Evolutionary conservation across 2,329 filamentous ascomycete species (phyloP).

Genomic region (Blumeria hordei): DNA sequence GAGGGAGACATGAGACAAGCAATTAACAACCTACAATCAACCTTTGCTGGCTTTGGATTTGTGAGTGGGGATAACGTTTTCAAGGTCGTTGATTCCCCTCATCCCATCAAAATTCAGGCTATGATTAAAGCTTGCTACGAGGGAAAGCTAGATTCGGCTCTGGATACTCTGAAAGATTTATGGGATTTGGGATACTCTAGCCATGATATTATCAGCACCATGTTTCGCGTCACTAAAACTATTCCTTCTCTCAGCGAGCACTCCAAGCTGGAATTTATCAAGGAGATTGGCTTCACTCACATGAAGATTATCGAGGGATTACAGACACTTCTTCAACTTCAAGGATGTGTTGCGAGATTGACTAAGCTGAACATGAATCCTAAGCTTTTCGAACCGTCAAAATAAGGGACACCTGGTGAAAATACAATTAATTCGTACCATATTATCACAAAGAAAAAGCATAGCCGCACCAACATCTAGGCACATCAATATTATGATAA

Average conservation of each 20-base stretch:
- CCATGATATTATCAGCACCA: constrained; percentile 95
- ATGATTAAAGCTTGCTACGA: constrained; percentile 97
- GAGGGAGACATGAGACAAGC: constrained; percentile 98
- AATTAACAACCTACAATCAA: constrained; percentile 95
- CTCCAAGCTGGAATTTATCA: constrained; percentile 89
- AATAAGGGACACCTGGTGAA: constrained; percentile 5
- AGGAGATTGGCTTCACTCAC: constrained; percentile 95
- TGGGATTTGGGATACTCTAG: constrained; percentile 95
- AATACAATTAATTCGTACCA: background rate
- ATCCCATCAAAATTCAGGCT: constrained; percentile 93
- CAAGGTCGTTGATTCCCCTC: constrained; percentile 86
- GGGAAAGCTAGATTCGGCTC: constrained; percentile 64
- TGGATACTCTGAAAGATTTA: constrained; percentile 69
- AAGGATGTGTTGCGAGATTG: constrained; percentile 72
- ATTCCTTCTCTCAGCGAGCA: constrained; percentile 82
- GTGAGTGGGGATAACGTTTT: constrained; percentile 97
- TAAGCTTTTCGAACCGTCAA: constrained; percentile 36
- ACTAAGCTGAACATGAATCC: constrained; percentile 96
- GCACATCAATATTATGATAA: background rate
- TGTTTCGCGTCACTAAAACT: constrained; percentile 96
- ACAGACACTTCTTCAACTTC: constrained; percentile 80
- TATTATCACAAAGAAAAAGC: background rate
- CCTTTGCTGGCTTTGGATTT: constrained; percentile 78
- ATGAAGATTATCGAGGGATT: constrained; percentile 98
- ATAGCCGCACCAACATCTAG: background rate